A percentile compares a stretch with the other conserved stretches of the same genome.
These are phyloP conservation scores for Colletotrichum abscissum DNA, from an alignment of 2,329 filamentous ascomycete species.

Conservation along the genomic window DNA sequence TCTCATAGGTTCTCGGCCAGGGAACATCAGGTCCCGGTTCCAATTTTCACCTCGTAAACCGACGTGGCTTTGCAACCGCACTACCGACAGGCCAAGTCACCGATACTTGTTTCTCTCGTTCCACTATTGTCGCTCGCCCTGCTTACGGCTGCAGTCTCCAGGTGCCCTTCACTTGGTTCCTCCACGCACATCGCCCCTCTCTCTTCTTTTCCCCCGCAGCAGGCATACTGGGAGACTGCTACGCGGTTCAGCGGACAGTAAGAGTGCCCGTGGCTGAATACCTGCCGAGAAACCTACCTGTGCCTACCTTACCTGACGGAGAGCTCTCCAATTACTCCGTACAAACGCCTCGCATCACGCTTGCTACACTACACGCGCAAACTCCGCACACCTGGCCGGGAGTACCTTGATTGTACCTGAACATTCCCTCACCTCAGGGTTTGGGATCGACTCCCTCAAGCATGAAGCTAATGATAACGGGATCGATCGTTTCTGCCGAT, in stretches of 20 bases:
- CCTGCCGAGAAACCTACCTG: neutral
- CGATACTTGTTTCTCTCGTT: neutral
- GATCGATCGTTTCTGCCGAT: neutral
- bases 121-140: neutral
- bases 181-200: neutral
- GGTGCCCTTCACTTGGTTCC: neutral
- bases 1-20: neutral
- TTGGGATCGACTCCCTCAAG: neutral
- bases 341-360: neutral
- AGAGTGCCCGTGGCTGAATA: neutral
- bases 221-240: neutral
- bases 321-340: neutral
- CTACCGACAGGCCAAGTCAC: neutral
- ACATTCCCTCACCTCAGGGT: neutral
- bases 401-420: neutral
- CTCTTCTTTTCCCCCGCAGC: neutral
- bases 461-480: slow-evolving; percentile 1
- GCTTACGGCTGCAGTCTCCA: neutral
- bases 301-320: neutral
- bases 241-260: neutral
- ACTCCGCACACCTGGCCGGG: neutral
- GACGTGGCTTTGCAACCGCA: slow-evolving; percentile 30
- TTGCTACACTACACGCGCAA: neutral
- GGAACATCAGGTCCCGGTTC: neutral
- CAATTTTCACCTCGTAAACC: slow-evolving; percentile 23